phyloP scores from a whole-genome alignment of 2,329 filamentous ascomycete genomes.

The Dothiorella sarmentorum region DNA sequence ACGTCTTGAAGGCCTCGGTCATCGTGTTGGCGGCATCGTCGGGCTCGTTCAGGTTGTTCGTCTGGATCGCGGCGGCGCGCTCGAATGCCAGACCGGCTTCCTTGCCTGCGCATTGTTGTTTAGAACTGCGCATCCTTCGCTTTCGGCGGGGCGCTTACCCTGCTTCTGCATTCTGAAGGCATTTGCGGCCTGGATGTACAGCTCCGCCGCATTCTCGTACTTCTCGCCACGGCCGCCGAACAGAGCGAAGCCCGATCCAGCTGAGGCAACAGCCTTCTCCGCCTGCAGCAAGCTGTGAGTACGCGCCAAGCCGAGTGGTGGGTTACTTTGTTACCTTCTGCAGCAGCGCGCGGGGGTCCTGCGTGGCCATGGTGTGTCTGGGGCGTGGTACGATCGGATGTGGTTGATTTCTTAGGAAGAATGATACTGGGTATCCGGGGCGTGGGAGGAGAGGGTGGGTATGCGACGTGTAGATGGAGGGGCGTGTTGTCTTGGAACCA shows the following conservation, averaged over 20 bases:
- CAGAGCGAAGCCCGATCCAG: conserved; percentile 78
- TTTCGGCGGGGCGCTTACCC: conserved; percentile 51
- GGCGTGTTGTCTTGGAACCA: conserved; percentile 12
- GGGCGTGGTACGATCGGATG: background rate
- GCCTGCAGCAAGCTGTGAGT: conserved; percentile 56
- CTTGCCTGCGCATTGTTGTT: conserved; percentile 54
- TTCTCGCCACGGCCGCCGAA: conserved; percentile 87
- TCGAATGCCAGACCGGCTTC: conserved; percentile 88
- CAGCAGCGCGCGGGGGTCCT: conserved; percentile 70
- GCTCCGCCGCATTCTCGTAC: conserved; percentile 81
- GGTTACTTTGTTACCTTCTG: conserved; percentile 60
- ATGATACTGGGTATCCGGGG: background rate
- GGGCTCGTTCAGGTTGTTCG: conserved; percentile 77
- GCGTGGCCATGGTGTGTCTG: conserved; percentile 57
- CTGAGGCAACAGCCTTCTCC: conserved; percentile 74
- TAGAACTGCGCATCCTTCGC: background rate
- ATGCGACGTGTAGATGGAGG: background rate
- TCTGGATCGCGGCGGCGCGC: conserved; percentile 75
- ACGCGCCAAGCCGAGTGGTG: conserved; percentile 18
- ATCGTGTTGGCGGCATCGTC: conserved; percentile 88
- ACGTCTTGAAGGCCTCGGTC: conserved; percentile 85
- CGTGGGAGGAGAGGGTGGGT: background rate
- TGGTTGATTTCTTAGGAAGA: background rate
- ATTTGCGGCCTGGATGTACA: conserved; percentile 86
- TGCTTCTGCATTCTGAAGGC: conserved; percentile 84